Evolutionary conservation across 768 basidiomycete genomes (phyloP), one percentile per base, ranked within the genome.

Genomic region (Holtermannia corniformis): DNA sequence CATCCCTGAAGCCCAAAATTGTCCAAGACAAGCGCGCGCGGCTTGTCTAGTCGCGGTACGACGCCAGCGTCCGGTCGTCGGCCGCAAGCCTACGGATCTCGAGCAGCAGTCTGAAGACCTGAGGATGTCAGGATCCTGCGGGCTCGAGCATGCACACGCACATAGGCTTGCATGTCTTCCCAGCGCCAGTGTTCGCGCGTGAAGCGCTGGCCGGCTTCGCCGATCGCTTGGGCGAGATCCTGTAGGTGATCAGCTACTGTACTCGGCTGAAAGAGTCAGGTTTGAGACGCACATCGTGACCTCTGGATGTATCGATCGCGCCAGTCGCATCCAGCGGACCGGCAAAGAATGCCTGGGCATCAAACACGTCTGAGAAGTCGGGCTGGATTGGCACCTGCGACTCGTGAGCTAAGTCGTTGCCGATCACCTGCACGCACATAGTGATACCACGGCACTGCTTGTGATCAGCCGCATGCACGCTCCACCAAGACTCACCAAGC

Each of bases 311-410:
- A 32, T 78, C 76, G 16, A 82, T 80, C 49, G 78, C 74, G 5
- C 75, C 76, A 58, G 78, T 78, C 24, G 65, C 65, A 37, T 64
- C 65, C 1, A 65, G 57, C 11, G 68, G 68, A 0, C 85, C 83
- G 0, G 81, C 79, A 73, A 87, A 87, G 74, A 89, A 89, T 0
- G 81, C 70, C 41, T 85, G 75, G 3, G 81, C 74, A 58, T 87
- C 86, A 64, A 84, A 79, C 3, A 87, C 68, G 67, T 87, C 84
- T 0, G 78, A 76, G 11, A 83, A 77, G 57, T 84, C 82, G 0
- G 83, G 54, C 54, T 76, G 71, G 52, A 86, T 74, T 1, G 85
- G 85, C 0, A 86, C 76, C 63, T 86, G 67, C 86, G 85, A 7
- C 85, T 7, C 16, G 10, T 7, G 32, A 37, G 32, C 32, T 37